Evolutionary conservation across 768 basidiomycete genomes (phyloP).

Genomic region (Leccinum aurantiacum): DNA sequence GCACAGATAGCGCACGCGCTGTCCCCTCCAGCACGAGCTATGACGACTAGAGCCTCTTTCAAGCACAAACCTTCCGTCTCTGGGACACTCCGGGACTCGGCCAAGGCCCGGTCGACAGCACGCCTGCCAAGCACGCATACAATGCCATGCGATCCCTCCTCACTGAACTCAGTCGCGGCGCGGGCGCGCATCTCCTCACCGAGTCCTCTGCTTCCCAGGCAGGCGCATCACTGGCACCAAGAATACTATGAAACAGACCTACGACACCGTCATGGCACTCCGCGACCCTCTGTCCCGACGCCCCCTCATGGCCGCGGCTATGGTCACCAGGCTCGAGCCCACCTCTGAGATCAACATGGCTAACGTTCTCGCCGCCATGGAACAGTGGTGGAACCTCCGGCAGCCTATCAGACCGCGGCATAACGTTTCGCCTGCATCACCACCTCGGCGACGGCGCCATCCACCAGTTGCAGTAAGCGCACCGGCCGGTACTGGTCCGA

Average conservation of each 20-base stretch:
- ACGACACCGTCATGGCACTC: conserved; percentile 16
- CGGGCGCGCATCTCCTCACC: conserved; percentile 21
- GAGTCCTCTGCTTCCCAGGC: conserved; percentile 15
- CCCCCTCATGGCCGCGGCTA: conserved; percentile 19
- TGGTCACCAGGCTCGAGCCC: conserved; percentile 23
- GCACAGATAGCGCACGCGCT: conserved; percentile 15
- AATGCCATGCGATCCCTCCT: conserved; percentile 23
- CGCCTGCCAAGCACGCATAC: conserved; percentile 15
- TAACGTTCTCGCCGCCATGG: conserved; percentile 19
- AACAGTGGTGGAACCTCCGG: conserved; percentile 20
- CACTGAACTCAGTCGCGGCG: conserved; percentile 17
- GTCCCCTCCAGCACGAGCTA: conserved; percentile 23
- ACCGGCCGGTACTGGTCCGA: conserved; percentile 7
- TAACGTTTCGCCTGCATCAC: conserved; percentile 26
- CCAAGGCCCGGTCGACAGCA: conserved; percentile 10
- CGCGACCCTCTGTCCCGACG: conserved; percentile 19
- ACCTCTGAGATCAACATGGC: background rate
- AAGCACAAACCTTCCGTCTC: conserved; percentile 25
- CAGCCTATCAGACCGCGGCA: conserved; percentile 7
- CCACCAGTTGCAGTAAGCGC: background rate
- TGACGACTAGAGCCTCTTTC: conserved; percentile 22
- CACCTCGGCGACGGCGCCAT: conserved; percentile 16
- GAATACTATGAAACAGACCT: conserved; percentile 22
- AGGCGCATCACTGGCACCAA: conserved; percentile 22
- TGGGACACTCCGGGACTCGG: conserved; percentile 29